These are phyloP conservation scores for Actinomortierella wolfii DNA, from an alignment of 371 early-diverging fungal genomes.

Conservation along the genomic window DNA sequence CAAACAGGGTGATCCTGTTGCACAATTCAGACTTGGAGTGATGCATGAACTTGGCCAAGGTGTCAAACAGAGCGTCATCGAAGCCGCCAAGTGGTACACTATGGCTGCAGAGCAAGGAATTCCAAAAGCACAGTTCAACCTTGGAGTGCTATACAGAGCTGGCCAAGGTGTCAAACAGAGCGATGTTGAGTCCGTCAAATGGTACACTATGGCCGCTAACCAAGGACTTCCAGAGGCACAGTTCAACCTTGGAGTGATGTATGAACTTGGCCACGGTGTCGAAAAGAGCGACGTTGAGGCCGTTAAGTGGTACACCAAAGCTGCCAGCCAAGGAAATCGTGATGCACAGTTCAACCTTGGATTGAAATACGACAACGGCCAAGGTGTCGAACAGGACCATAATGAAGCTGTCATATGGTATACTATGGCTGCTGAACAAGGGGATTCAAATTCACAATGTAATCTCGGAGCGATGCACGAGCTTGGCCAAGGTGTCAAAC, in stretches of 20 bases:
- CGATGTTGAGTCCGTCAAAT: constrained; percentile 70
- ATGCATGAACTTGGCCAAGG: constrained; percentile 87
- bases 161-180: constrained; percentile 70
- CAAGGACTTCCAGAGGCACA: constrained; percentile 55
- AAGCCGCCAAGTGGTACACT: constrained; percentile 76
- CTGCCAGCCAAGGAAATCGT: constrained; percentile 67
- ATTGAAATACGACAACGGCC: constrained; percentile 83
- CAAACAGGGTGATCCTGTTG: constrained; percentile 66
- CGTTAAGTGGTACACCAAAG: constrained; percentile 71
- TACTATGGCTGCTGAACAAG: constrained; percentile 76
- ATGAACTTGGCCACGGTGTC: constrained; percentile 82
- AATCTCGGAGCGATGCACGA: constrained; percentile 80
- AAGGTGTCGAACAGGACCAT: constrained; percentile 70
- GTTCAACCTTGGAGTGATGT: constrained; percentile 75
- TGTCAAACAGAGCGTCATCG: constrained; percentile 60
- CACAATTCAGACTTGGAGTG: constrained; percentile 83
- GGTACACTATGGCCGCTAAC: constrained; percentile 77
- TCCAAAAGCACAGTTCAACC: constrained; percentile 78
- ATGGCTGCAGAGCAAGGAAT: constrained; percentile 77
- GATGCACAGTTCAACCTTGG: constrained; percentile 87
- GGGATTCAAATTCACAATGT: constrained; percentile 83
- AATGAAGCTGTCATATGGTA: constrained; percentile 78
- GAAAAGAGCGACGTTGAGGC: constrained; percentile 64
- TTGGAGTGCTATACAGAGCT: constrained; percentile 81
- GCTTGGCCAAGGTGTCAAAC: constrained; percentile 74